Percentiles rank a stretch among this genome's conserved stretches.
phyloP scores from a whole-genome alignment of 495 filamentous ascomycete genomes.

The Staphylotrichum longicolle region DNA sequence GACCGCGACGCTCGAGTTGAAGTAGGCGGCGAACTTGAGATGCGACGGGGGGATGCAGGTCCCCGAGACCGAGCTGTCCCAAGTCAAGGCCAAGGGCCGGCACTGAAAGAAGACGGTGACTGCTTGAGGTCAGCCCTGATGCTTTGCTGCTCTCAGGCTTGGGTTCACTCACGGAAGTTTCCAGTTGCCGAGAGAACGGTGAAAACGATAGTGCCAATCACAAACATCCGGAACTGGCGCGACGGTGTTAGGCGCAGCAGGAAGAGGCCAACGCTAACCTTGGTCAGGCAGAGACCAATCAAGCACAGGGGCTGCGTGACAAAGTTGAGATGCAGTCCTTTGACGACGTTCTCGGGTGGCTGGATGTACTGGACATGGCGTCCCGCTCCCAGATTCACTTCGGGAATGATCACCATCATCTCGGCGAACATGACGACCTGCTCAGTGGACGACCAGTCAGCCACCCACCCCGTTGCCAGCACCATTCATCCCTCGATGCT shows the following conservation, averaged over 20 bases:
- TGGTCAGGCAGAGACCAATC: conserved; percentile 44
- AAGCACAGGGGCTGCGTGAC: conserved; percentile 44
- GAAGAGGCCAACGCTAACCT: conserved; percentile 49
- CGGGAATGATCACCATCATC: conserved; percentile 38
- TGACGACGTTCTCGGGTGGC: conserved; percentile 25
- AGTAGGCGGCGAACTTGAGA: conserved; percentile 23
- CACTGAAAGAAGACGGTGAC: conserved; percentile 38
- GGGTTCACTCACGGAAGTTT: conserved; percentile 27
- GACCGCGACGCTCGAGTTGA: conserved; percentile 38
- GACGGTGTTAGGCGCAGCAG: conserved; percentile 44
- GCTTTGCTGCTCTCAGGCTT: too few relatives aligned
- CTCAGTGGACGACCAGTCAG: neutral
- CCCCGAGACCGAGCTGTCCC: conserved; percentile 31
- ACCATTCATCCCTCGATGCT: too few relatives aligned
- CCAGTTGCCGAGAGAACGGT: conserved; percentile 40
- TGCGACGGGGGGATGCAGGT: conserved; percentile 24
- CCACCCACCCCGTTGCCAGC: neutral
- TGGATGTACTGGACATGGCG: conserved; percentile 39
- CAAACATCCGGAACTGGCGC: conserved; percentile 35
- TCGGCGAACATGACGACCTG: conserved; percentile 27
- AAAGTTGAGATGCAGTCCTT: conserved; percentile 46
- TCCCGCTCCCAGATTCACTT: conserved; percentile 45
- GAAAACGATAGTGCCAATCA: conserved; percentile 36
- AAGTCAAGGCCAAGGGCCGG: conserved; percentile 32
- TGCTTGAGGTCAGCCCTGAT: conserved; percentile 16